phyloP scores from a whole-genome alignment of 257 asterid genomes.

The Solanum ossicruentum region DNA sequence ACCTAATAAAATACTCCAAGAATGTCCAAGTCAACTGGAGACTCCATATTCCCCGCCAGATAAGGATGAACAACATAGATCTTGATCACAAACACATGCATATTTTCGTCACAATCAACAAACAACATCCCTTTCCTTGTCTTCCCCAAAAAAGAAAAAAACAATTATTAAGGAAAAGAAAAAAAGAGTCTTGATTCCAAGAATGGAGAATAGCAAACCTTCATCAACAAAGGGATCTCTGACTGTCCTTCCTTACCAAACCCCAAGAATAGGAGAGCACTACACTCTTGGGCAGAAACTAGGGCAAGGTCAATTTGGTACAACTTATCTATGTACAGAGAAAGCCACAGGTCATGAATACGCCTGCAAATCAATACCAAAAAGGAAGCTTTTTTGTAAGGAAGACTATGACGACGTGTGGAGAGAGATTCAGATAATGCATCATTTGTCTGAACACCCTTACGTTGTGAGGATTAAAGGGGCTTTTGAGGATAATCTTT shows the following conservation, averaged over 20 bases:
- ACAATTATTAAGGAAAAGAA: not conserved
- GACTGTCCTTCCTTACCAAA: conserved; percentile 5
- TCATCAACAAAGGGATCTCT: not conserved
- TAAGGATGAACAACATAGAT: not conserved
- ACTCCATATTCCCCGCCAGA: not conserved
- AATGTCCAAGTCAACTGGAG: not conserved
- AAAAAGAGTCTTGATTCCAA: not conserved
- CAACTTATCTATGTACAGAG: conserved; percentile 9
- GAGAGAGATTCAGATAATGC: conserved; percentile 15
- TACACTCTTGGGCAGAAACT: conserved; percentile 10
- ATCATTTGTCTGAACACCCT: conserved; percentile 9
- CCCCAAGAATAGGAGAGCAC: not conserved
- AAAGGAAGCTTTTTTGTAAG: not conserved
- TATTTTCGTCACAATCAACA: not conserved
- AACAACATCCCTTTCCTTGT: not conserved
- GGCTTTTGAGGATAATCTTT: conserved; percentile 10
- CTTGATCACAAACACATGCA: not conserved
- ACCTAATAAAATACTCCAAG: not conserved
- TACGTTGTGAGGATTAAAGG: conserved; percentile 10
- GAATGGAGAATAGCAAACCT: not conserved
- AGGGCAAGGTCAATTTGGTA: conserved; percentile 17
- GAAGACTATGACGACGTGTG: conserved; percentile 14
- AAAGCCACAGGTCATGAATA: not conserved
- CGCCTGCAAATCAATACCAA: conserved; percentile 13
- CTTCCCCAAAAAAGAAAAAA: not conserved